Evolutionary conservation across 1,284 basidiomycete genomes (phyloP), one percentile per base, ranked within the genome.

Genomic region (Microbotryum intermedium): DNA sequence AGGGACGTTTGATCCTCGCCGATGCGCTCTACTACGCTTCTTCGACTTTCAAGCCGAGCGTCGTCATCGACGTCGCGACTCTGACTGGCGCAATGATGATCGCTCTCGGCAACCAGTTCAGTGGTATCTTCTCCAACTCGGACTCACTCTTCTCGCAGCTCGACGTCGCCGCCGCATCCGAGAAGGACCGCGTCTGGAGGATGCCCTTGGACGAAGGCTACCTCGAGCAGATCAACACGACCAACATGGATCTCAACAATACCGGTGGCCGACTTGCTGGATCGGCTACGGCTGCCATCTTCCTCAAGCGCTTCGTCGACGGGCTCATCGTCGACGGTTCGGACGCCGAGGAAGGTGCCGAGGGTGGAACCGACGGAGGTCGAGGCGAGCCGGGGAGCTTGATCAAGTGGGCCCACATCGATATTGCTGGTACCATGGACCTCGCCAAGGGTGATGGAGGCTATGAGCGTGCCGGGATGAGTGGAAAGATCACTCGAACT

Each of bases 1-100:
- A 90, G 72, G 90, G 90, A 21, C 83, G 90, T 29, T 78, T 93
- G 25, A 79, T 92, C 25, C 57, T 71, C n/a, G 71, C 73, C 80
- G 90, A 93, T 73, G 87, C 89, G 3, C 81, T 93, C 53, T 88
- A 88, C 74, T 93, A 92, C 72, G 82, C 83, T n/a, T 83, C 84
- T 1, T 84, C 85, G 8, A 79, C 81, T 52, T 90, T 82, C 78
- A 87, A 86, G 74, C 85, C 90, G 1, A 84, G 87, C 72, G 89
- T 87, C 0, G 76, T 92, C 42, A 82, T 93, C 63, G 89, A 92
- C 72, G 86, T 88, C 30, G 90, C 90, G 11, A 93, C 90, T 2
- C 77, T 89, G 42, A 90, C 87, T 23, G 78, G 78, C 26, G 76
- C 73, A n/a, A 70, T 73, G 61, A 66, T 68, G 65, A 68, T 70